Percentiles rank a stretch among this genome's conserved stretches.
These are phyloP conservation scores for Capillidium heterosporum DNA, from an alignment of 371 early-diverging fungal genomes.

Conservation along the genomic window DNA sequence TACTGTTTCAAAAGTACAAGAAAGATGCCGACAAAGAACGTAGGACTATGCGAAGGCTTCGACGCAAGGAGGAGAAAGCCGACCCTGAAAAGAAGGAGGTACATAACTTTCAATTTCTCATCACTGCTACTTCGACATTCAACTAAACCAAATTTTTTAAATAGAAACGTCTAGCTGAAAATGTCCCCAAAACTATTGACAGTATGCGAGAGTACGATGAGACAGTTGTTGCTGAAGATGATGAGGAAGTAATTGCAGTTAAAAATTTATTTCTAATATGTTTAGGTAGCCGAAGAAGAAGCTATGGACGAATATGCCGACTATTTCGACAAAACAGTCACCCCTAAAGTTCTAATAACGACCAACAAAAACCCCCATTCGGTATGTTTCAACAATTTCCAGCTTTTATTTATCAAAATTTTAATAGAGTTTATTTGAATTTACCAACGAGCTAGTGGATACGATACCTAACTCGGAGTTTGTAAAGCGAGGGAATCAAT, in stretches of 20 bases:
- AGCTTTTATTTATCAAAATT: slow-evolving; percentile 3
- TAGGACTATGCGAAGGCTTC: slow-evolving; percentile 40
- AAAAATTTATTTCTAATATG: not conserved
- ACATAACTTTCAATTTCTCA: not conserved
- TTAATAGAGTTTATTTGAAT: not conserved
- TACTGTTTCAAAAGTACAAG: slow-evolving; percentile 51
- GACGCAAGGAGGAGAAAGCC: slow-evolving; percentile 61
- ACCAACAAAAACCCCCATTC: slow-evolving; percentile 50
- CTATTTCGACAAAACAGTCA: slow-evolving; percentile 62
- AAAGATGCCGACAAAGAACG: slow-evolving; percentile 55
- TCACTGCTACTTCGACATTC: not conserved
- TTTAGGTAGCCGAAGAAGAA: not conserved
- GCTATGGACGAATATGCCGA: slow-evolving; percentile 37
- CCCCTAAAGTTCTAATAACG: slow-evolving; percentile 90
- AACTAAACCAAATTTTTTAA: not conserved
- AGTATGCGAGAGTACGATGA: slow-evolving; percentile 85
- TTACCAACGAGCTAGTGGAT: slow-evolving; percentile 27
- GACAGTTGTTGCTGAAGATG: slow-evolving; percentile 68
- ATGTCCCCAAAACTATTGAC: slow-evolving; percentile 86
- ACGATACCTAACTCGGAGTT: slow-evolving; percentile 87
- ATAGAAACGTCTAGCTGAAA: slow-evolving; percentile 66
- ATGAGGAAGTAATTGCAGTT: slow-evolving; percentile 30
- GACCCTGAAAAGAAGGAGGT: slow-evolving; percentile 77
- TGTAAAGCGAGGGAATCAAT: slow-evolving; percentile 69
- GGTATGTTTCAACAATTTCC: slow-evolving; percentile 10